These are phyloP conservation scores for Exserohilum rostratum DNA, from an alignment of 2,329 filamentous ascomycete species.

Conservation along the genomic window DNA sequence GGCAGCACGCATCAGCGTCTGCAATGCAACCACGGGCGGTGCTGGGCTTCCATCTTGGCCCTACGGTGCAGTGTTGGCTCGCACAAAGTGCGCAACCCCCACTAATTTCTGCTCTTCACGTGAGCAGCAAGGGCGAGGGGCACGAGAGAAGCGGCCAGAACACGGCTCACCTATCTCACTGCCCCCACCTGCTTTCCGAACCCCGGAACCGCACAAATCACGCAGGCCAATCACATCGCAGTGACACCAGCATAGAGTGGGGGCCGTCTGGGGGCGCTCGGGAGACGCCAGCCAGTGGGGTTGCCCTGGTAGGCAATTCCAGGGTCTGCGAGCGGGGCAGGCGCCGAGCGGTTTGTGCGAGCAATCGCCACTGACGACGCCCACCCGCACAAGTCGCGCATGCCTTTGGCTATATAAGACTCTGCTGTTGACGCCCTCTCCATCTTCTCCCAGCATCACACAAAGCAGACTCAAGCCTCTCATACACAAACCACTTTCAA, in stretches of 20 bases:
- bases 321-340: slow-evolving; percentile 5
- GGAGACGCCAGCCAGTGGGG: not conserved
- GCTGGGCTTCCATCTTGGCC: not conserved
- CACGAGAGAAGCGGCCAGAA: slow-evolving; percentile 3
- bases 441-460: not conserved
- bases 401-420: slow-evolving; percentile 19
- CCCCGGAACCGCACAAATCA: slow-evolving; percentile 6
- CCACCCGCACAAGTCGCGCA: slow-evolving; percentile 30
- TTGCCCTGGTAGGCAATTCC: not conserved
- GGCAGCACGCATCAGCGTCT: no score
- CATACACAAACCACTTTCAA: not conserved
- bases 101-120: slow-evolving; percentile 2
- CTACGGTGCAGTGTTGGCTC: not conserved
- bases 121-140: not conserved
- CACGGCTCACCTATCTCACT: slow-evolving; percentile 18
- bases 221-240: not conserved
- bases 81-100: slow-evolving; percentile 18
- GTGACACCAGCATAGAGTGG: not conserved
- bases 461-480: slow-evolving; percentile 2
- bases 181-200: not conserved
- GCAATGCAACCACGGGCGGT: not conserved
- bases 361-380: not conserved
- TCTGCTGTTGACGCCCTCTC: not conserved
- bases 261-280: not conserved
- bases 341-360: not conserved